Conservation (phyloP, 179 eudicot species). For the Beta macrorhiza region DNA sequence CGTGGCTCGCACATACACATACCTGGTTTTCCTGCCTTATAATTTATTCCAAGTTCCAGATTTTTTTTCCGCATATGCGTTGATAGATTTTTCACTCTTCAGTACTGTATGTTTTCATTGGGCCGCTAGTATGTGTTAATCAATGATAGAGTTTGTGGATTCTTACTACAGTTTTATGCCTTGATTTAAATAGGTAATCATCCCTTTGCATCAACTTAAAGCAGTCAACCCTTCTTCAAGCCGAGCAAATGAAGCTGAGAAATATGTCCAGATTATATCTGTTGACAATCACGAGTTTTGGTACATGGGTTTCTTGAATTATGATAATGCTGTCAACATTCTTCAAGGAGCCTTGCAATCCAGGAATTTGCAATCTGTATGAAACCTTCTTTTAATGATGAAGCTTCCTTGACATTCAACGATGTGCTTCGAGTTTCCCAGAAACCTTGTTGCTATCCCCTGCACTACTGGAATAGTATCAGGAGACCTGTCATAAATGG, state of each 20-base stretch:
- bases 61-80: neutral
- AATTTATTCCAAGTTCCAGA: neutral
- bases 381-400: conserved; percentile 9
- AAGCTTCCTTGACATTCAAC: conserved; percentile 4
- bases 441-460: conserved; percentile 14
- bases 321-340: conserved; percentile 38
- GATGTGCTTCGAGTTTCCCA: conserved; percentile 6
- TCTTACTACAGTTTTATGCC: conserved; percentile 2
- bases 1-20: too few species aligned
- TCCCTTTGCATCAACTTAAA: conserved; percentile 52
- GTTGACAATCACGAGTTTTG: conserved; percentile 51
- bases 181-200: conserved; percentile 37
- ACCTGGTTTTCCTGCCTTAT: neutral
- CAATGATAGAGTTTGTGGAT: neutral
- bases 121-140: neutral
- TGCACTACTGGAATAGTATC: conserved; percentile 22
- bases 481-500: conserved; percentile 11
- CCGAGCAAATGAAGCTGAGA: conserved; percentile 43
- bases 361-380: conserved; percentile 35
- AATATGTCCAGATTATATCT: conserved; percentile 46
- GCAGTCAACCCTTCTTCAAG: conserved; percentile 47
- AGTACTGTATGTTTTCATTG: neutral
- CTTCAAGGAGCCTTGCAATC: conserved; percentile 42
- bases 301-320: conserved; percentile 56
- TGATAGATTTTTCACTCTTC: neutral